Base-by-base conservation (phyloP, 495 filamentous ascomycete genomes). In the Aspergillus carlsbadensis region DNA sequence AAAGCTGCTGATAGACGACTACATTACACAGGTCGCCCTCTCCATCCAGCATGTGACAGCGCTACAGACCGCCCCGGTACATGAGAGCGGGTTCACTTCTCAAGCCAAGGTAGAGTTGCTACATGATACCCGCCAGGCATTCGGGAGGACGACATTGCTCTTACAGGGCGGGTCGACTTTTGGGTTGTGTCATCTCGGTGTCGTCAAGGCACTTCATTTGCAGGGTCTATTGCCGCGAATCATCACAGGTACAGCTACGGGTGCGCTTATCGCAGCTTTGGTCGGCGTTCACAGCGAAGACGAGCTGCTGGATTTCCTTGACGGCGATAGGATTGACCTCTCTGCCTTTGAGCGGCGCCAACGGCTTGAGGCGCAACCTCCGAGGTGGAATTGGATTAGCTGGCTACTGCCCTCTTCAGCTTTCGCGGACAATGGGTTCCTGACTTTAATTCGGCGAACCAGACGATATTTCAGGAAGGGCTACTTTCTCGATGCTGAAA, bases 141-240 rank as follows among this genome's bases (percentile, higher is more conserved):
- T 95, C 76, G 93, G 93, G 17, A 78, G 92, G 40, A 92, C 84
- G 36, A 92, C 90, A 2, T 76, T 98, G 42, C 87, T 96, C 11
- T 70, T 98, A 4, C 92, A 96, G 66, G 93, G 93, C 18, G 93
- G 93, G 2, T 87, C 91, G 26, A 92, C 94, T 34, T 98, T 98
- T 62, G 93, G 92, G 0, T 71, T 96, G 6, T 96, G 91, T 61
- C 93, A 98, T 71, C 66, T 97, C 1, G 93, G 93, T 1, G 90
- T 97, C 0, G 89, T 96, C 44, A 95, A 91, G 63, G 92, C 92
- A 1, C 70, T 98, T 42, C 89, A 95, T 72, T 71, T 91, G 11
- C 79, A 88, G n/a, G 92, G 90, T 1, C 71, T 96, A 11, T 72
- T 97, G 26, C 93, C 93, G 14, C 81, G 92, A 8, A 95, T 98